Percentiles rank a stretch among this genome's conserved stretches.
These are phyloP conservation scores for Leccinum ochraceum DNA, from an alignment of 768 basidiomycete species.

Conservation along the genomic window DNA sequence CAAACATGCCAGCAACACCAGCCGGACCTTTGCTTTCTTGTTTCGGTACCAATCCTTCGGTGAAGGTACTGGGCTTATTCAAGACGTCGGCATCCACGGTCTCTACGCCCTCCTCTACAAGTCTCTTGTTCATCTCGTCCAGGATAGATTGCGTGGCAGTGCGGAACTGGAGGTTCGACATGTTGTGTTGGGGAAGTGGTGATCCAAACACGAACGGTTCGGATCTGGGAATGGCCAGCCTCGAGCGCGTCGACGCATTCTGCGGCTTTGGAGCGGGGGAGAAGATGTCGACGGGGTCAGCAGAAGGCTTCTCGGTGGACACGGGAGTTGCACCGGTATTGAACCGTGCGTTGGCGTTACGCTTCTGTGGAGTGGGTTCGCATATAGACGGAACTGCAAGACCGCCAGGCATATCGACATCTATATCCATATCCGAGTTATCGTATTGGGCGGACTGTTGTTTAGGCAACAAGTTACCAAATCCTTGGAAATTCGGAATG, in stretches of 20 bases:
- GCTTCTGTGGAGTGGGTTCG: slow-evolving; percentile 25
- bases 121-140: slow-evolving; percentile 79
- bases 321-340: slow-evolving; percentile 30
- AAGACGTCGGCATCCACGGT: slow-evolving; percentile 49
- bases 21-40: slow-evolving; percentile 25
- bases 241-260: slow-evolving; percentile 23
- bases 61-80: slow-evolving; percentile 24
- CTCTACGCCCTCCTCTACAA: slow-evolving; percentile 57
- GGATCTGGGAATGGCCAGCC: slow-evolving; percentile 22
- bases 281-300: slow-evolving; percentile 39
- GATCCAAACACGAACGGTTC: slow-evolving; percentile 79
- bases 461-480: slow-evolving; percentile 29
- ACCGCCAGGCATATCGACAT: slow-evolving; percentile 40
- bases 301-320: slow-evolving; percentile 34
- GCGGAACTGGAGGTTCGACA: slow-evolving; percentile 67
- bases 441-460: slow-evolving; percentile 25
- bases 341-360: slow-evolving; percentile 6
- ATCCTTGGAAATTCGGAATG: slow-evolving; percentile 36
- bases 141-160: slow-evolving; percentile 68
- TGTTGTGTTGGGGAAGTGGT: slow-evolving; percentile 60
- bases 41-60: slow-evolving; percentile 5
- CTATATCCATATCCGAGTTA: slow-evolving; percentile 36
- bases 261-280: slow-evolving; percentile 37
- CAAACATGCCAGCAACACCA: slow-evolving; percentile 43
- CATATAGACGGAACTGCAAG: slow-evolving; percentile 19